These are phyloP conservation scores for Papiliotrema terrestris DNA, from an alignment of 1,284 basidiomycete genomes.

Conservation along the genomic window DNA sequence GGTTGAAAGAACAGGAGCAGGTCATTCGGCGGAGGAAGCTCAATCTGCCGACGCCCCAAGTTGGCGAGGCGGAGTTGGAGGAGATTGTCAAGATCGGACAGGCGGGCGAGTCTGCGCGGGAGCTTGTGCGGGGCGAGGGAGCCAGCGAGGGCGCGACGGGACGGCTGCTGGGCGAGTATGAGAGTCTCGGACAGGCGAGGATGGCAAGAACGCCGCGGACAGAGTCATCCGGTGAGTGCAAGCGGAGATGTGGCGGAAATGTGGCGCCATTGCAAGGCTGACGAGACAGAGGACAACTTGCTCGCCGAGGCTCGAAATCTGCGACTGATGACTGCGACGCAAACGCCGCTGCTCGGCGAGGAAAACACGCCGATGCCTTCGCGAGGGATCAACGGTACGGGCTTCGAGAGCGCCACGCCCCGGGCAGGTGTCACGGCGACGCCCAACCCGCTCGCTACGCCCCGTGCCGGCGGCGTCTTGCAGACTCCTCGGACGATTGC, in stretches of 20 bases:
- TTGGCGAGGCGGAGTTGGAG: slow-evolving; percentile 92
- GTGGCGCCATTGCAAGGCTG: slow-evolving; percentile 8
- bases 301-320: slow-evolving; percentile 93
- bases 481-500: slow-evolving; percentile 61
- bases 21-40: slow-evolving; percentile 85
- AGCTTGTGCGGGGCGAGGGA: slow-evolving; percentile 62
- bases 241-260: neutral
- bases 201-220: slow-evolving; percentile 91
- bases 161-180: slow-evolving; percentile 85
- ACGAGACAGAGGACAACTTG: slow-evolving; percentile 75
- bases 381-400: slow-evolving; percentile 65
- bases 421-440: slow-evolving; percentile 83
- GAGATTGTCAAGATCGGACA: slow-evolving; percentile 98
- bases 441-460: slow-evolving; percentile 91
- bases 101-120: slow-evolving; percentile 81
- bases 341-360: slow-evolving; percentile 93
- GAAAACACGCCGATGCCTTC: slow-evolving; percentile 89
- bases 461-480: slow-evolving; percentile 53
- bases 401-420: slow-evolving; percentile 87
- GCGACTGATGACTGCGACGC: slow-evolving; percentile 82
- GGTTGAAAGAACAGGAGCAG: slow-evolving; percentile 93
- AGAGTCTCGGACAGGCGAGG: slow-evolving; percentile 76
- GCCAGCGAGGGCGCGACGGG: slow-evolving; percentile 76
- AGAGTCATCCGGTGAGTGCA: slow-evolving; percentile 80
- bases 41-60: slow-evolving; percentile 83